These are phyloP conservation scores for Pestalotiopsis sp. DNA, from an alignment of 2,329 filamentous ascomycete genomes.

Conservation along the genomic window DNA sequence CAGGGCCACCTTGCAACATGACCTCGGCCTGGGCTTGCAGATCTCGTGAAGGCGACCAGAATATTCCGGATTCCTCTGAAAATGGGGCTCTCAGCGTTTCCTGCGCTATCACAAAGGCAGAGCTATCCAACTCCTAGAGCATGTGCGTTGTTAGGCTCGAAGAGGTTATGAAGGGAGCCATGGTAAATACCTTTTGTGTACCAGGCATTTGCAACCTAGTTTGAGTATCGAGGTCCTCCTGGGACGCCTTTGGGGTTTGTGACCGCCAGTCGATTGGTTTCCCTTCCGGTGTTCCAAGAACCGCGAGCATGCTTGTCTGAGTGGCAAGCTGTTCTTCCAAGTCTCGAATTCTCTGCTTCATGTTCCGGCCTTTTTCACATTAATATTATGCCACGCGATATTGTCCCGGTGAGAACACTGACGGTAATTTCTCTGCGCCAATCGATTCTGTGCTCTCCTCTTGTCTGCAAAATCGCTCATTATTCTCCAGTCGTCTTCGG, in stretches of 20 bases:
- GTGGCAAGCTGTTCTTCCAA: background rate
- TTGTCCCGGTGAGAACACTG: background rate
- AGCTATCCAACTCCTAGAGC: background rate
- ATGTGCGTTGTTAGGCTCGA: background rate
- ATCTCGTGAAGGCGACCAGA: background rate
- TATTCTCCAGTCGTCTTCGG: conserved; percentile 2
- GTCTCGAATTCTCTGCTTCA: background rate
- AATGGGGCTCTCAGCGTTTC: background rate
- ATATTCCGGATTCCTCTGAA: background rate
- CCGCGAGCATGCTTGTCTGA: background rate
- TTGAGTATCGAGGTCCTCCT: background rate
- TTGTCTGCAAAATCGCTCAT: conserved; percentile 3
- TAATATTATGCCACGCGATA: background rate
- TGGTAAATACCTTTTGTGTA: background rate
- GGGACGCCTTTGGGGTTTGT: background rate
- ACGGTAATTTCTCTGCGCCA: conserved; percentile 1
- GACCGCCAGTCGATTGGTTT: background rate
- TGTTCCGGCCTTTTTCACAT: background rate
- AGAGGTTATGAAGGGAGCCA: background rate
- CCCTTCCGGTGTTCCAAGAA: background rate
- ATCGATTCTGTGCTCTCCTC: background rate
- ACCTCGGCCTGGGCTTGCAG: background rate
- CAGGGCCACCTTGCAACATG: background rate
- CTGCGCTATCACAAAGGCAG: background rate
- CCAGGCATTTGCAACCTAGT: background rate